Evolutionary conservation across 73 alveolate genomes (phyloP).

Genomic region (Symbiodinium natans): DNA sequence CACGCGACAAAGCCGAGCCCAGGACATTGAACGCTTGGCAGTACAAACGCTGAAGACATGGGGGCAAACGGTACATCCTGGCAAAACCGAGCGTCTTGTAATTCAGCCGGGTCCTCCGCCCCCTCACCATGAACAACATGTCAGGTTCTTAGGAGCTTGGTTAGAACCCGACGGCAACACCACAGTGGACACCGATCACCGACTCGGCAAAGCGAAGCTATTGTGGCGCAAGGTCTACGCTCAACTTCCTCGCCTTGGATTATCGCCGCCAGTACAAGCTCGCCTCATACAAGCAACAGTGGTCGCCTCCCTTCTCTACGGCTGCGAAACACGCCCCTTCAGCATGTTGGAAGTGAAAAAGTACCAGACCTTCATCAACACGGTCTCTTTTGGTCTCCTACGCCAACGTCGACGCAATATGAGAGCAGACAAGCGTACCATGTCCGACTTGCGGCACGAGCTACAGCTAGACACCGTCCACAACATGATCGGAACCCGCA

Average conservation of each 20-base stretch:
- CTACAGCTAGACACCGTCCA: not conserved
- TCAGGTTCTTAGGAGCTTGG: not conserved
- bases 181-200: not conserved
- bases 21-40: not conserved
- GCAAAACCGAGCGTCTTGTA: conserved; percentile 36
- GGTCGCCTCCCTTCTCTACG: not conserved
- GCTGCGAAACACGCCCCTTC: not conserved
- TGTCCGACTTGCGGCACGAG: not conserved
- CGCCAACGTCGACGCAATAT: not conserved
- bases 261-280: not conserved
- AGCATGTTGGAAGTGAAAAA: not conserved
- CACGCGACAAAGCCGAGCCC: not conserved
- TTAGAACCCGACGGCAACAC: not conserved
- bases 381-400: not conserved
- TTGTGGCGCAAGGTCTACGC: conserved; percentile 41
- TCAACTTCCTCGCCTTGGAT: conserved; percentile 15
- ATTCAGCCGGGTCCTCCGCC: not conserved
- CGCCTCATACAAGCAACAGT: not conserved
- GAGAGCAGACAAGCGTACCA: not conserved
- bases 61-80: conserved; percentile 11
- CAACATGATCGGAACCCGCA: not conserved
- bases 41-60: not conserved
- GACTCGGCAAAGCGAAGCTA: not conserved
- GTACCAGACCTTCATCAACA: not conserved
- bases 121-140: not conserved